These are phyloP conservation scores for Betula pendula DNA, from an alignment of 306 rosid species.

Conservation along the genomic window DNA sequence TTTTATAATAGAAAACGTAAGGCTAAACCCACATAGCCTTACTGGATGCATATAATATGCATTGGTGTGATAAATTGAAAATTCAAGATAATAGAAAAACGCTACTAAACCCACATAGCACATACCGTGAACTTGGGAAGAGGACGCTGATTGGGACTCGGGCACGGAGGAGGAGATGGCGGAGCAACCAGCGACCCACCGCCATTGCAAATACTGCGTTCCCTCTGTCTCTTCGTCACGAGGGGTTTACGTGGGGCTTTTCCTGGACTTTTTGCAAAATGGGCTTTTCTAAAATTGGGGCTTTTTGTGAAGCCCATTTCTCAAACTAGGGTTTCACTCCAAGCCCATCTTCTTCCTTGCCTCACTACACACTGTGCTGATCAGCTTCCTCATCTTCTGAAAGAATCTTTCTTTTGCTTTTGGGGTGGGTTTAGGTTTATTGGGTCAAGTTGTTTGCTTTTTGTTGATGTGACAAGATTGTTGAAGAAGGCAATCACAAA, in stretches of 20 bases:
- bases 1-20: too few relatives aligned
- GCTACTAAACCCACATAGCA: neutral
- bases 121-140: slow-evolving; percentile 55
- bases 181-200: slow-evolving; percentile 28
- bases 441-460: too few relatives aligned
- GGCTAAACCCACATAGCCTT: too few relatives aligned
- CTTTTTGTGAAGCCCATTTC: neutral
- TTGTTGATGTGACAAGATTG: too few relatives aligned
- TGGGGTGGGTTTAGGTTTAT: too few relatives aligned
- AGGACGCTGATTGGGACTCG: slow-evolving; percentile 42
- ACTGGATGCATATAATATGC: too few relatives aligned
- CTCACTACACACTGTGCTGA: too few relatives aligned
- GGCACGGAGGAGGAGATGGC: slow-evolving; percentile 42
- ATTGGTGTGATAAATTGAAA: too few relatives aligned
- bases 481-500: slow-evolving; percentile 41
- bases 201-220: slow-evolving; percentile 7
- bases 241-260: slow-evolving; percentile 44
- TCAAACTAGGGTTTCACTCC: neutral
- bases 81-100: slow-evolving; percentile 1
- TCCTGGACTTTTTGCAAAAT: too few relatives aligned
- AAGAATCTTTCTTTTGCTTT: too few relatives aligned
- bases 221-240: neutral
- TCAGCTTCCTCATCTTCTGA: too few relatives aligned
- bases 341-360: neutral
- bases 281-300: neutral